Conservation (phyloP, 345 rosid species). For the Garcia nutans region DNA sequence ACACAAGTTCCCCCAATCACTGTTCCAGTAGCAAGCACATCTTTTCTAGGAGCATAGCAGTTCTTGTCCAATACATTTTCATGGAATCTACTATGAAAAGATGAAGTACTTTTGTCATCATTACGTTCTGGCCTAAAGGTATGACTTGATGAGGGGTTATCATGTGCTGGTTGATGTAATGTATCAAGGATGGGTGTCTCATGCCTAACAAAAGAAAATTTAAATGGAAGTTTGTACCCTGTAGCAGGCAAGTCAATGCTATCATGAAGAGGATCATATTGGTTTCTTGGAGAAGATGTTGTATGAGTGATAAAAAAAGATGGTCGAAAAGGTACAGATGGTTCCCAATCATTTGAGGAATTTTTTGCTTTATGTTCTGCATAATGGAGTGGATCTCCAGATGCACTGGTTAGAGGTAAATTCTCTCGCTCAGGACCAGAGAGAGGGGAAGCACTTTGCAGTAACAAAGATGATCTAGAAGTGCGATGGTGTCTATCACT, state of each 20-base stretch:
- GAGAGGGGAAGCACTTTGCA: slow-evolving; percentile 36
- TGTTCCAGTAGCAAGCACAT: slow-evolving; percentile 30
- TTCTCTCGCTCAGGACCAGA: slow-evolving; percentile 42
- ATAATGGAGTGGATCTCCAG: slow-evolving; percentile 20
- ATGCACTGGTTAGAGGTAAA: slow-evolving; percentile 15
- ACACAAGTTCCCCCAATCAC: slow-evolving; percentile 49
- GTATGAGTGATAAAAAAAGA: slow-evolving; percentile 54
- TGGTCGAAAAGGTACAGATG: slow-evolving; percentile 78
- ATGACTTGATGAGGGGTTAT: slow-evolving; percentile 30
- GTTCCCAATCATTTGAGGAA: slow-evolving; percentile 78
- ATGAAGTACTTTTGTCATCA: slow-evolving; percentile 48
- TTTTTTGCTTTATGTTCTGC: slow-evolving; percentile 38
- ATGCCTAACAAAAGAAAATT: slow-evolving; percentile 38
- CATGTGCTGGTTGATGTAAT: slow-evolving; percentile 35
- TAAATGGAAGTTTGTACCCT: slow-evolving; percentile 34
- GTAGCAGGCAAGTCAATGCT: slow-evolving; percentile 41
- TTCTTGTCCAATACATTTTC: slow-evolving; percentile 39
- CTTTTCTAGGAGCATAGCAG: slow-evolving; percentile 34
- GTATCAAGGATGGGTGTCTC: slow-evolving; percentile 30
- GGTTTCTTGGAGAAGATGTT: slow-evolving; percentile 50
- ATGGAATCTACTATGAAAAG: slow-evolving; percentile 36
- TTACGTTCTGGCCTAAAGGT: slow-evolving; percentile 30
- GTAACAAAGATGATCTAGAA: slow-evolving; percentile 36
- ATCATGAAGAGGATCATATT: slow-evolving; percentile 65
- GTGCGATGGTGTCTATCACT: slow-evolving; percentile 27